Conservation (phyloP, 371 early-diverging fungal species). For the Mucor sp. region DNA sequence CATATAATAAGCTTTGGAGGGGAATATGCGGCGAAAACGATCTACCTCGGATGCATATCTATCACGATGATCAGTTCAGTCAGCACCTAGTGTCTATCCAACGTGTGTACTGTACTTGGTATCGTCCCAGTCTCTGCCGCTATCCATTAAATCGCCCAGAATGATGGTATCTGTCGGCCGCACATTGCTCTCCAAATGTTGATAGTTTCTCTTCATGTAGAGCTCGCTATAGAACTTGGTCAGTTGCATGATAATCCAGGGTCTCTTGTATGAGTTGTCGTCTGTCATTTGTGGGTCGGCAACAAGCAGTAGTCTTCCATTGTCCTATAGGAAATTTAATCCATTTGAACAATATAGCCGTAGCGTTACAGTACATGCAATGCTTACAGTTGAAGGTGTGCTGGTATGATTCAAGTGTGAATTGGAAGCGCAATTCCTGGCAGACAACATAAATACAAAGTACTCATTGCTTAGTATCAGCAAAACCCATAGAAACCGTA, state of each 20-base stretch:
- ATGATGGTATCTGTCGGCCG: slow-evolving; percentile 72
- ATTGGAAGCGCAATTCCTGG: slow-evolving; percentile 3
- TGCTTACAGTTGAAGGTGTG: background rate
- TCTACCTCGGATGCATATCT: slow-evolving; percentile 17
- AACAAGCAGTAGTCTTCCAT: slow-evolving; percentile 47
- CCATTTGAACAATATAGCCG: background rate
- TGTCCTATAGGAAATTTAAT: background rate
- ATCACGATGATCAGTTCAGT: background rate
- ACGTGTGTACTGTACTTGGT: slow-evolving; percentile 28
- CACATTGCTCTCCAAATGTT: slow-evolving; percentile 39
- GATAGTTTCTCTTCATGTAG: slow-evolving; percentile 83
- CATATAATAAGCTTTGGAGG: slow-evolving; percentile 39
- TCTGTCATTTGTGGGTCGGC: slow-evolving; percentile 96
- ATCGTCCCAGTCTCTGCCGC: slow-evolving; percentile 81
- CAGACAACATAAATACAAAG: slow-evolving; percentile 6
- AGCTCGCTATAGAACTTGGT: slow-evolving; percentile 82
- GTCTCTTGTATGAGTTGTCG: slow-evolving; percentile 74
- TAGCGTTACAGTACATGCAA: background rate
- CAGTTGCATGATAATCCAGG: slow-evolving; percentile 50
- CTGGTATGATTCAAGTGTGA: background rate
- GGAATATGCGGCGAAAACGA: slow-evolving; percentile 40
- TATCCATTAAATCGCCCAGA: slow-evolving; percentile 91
- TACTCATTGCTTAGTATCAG: slow-evolving; percentile 15
- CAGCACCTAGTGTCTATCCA: background rate
- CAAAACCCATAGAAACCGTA: slow-evolving; percentile 13